A percentile compares a stretch with the other conserved stretches of the same genome.
Evolutionary conservation across 768 basidiomycete species (phyloP).

Genomic region (Porpolomopsis calyptriformis): DNA sequence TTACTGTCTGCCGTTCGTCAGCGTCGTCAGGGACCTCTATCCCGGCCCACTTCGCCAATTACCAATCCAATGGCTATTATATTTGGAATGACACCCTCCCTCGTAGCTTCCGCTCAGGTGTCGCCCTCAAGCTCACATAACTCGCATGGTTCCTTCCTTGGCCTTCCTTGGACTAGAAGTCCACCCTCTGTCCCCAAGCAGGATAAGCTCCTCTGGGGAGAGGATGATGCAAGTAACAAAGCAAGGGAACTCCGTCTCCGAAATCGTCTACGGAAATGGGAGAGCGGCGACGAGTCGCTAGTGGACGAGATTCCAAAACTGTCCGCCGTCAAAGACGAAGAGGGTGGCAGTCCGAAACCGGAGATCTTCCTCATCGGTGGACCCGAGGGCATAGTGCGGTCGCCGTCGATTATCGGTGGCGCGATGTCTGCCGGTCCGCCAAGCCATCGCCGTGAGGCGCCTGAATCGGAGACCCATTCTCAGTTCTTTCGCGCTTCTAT

Average conservation of each 20-base stretch:
- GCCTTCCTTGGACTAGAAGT: conserved; percentile 24
- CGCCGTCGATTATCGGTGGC: conserved; percentile 21
- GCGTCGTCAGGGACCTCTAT: conserved; percentile 55
- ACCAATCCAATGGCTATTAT: conserved; percentile 70
- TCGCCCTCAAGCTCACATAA: conserved; percentile 20
- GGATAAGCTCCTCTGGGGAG: conserved; percentile 47
- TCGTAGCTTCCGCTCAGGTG: conserved; percentile 41
- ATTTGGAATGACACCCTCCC: conserved; percentile 75
- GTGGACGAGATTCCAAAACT: conserved; percentile 55
- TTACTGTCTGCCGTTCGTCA: conserved; percentile 70
- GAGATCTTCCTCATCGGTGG: conserved; percentile 43
- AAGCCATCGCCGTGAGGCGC: conserved; percentile 13
- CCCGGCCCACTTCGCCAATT: conserved; percentile 49
- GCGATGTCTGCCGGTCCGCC: conserved; percentile 10
- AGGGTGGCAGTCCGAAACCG: conserved; percentile 24
- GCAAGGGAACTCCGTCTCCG: conserved; percentile 64
- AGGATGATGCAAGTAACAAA: conserved; percentile 53
- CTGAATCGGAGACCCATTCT: conserved; percentile 20
- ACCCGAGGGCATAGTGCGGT: conserved; percentile 23
- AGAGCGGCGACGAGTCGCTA: conserved; percentile 47
- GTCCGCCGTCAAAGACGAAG: conserved; percentile 24
- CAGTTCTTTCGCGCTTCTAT: conserved; percentile 59
- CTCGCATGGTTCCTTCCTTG: conserved; percentile 37
- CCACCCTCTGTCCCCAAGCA: conserved; percentile 23
- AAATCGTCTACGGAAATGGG: conserved; percentile 66